Percentiles rank a stretch among this genome's conserved stretches.
Evolutionary conservation across 1,284 basidiomycete genomes (phyloP).

Genomic region (Ustilago crameri): DNA sequence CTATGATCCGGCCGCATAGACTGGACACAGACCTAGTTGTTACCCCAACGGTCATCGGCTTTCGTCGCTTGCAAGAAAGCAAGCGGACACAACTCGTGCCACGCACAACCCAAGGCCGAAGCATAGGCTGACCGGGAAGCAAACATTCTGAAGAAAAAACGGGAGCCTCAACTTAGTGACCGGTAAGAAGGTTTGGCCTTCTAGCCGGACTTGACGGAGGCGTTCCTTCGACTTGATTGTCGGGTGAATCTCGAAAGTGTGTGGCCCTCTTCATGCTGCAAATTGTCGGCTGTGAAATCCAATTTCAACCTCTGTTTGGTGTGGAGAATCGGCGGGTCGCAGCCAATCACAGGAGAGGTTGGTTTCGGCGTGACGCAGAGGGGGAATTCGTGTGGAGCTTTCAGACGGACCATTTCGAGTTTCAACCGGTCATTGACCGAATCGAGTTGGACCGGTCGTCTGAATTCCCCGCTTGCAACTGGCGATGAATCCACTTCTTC

Average conservation of each 20-base stretch:
- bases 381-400: background rate
- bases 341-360: background rate
- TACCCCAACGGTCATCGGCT: too few relatives aligned
- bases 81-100: too few relatives aligned
- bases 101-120: too few relatives aligned
- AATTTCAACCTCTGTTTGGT: too few relatives aligned
- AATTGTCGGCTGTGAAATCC: too few relatives aligned
- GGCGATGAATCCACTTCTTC: background rate
- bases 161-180: background rate
- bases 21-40: too few relatives aligned
- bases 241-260: constrained; percentile 3
- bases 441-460: background rate
- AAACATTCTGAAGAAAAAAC: too few relatives aligned
- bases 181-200: background rate
- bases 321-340: background rate
- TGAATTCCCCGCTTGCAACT: background rate
- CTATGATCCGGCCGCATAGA: too few relatives aligned
- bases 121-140: too few relatives aligned
- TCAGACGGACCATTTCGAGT: background rate
- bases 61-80: too few relatives aligned
- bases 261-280: too few relatives aligned
- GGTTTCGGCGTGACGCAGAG: background rate
- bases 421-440: background rate
- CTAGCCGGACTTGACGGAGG: constrained; percentile 32
- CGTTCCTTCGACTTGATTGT: constrained; percentile 17